These are phyloP conservation scores for Tinospora cordifolia DNA, from an alignment of 164 flowering plant species.

Conservation along the genomic window DNA sequence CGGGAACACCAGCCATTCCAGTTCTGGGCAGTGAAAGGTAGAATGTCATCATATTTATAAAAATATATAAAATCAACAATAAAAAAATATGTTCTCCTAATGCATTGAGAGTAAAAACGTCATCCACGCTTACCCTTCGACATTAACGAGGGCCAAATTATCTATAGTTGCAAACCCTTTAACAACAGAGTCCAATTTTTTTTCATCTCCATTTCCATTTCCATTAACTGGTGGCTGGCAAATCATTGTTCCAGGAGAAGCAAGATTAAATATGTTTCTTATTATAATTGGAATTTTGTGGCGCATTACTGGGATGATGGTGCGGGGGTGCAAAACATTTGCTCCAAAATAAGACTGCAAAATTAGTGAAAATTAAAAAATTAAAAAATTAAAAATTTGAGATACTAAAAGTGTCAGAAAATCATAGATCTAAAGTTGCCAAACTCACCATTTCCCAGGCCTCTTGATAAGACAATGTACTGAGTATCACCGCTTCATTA, in stretches of 20 bases:
- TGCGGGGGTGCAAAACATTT: constrained; percentile 95
- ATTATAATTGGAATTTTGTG: constrained; percentile 91
- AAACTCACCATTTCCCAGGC: constrained; percentile 97
- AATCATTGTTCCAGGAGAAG: constrained; percentile 86
- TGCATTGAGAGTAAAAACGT: not conserved
- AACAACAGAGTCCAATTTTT: constrained; percentile 46
- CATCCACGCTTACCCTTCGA: constrained; percentile 73
- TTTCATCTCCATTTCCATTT: constrained; percentile 37
- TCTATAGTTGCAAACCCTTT: constrained; percentile 99
- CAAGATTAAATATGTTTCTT: constrained; percentile 84
- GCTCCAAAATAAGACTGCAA: constrained; percentile 99
- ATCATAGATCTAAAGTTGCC: constrained; percentile 4
- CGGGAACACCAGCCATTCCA: constrained; percentile 99
- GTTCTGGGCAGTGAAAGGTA: constrained; percentile 44
- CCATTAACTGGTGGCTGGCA: constrained; percentile 43
- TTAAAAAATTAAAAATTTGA: constrained; percentile 9
- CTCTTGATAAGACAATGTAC: constrained; percentile 83
- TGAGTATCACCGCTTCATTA: constrained; percentile 86
- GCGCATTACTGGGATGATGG: constrained; percentile 93
- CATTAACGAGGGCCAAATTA: constrained; percentile 92
- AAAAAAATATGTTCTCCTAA: not conserved
- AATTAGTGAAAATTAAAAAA: constrained; percentile 14
- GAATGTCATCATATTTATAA: not conserved
- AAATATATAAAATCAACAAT: not conserved
- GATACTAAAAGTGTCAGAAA: constrained; percentile 1